A percentile compares a stretch with the other conserved stretches of the same genome.
Evolutionary conservation across 495 filamentous ascomycete species (phyloP).

Genomic region (Friedmanniomyces endolithicus): DNA sequence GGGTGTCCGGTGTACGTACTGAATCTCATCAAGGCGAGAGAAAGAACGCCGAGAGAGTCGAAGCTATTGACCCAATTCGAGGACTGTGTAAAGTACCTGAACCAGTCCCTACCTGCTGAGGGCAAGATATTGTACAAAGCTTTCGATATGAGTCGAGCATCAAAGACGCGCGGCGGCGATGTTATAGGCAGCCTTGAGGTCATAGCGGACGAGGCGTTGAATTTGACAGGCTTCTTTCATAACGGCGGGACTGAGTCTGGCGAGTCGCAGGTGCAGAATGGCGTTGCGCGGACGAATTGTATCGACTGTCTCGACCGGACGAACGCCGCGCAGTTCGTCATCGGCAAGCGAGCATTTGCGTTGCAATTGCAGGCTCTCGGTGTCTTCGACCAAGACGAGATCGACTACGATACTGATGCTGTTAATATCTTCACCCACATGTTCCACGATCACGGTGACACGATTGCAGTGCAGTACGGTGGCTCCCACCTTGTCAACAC

Average conservation of each 20-base stretch:
- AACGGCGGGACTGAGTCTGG: slow-evolving; percentile 62
- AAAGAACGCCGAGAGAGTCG: slow-evolving; percentile 84
- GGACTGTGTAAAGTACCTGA: slow-evolving; percentile 79
- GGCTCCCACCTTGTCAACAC: slow-evolving; percentile 97
- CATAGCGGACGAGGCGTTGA: slow-evolving; percentile 76
- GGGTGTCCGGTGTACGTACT: slow-evolving; percentile 81
- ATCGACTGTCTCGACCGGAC: slow-evolving; percentile 95
- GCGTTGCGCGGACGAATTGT: slow-evolving; percentile 88
- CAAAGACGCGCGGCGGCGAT: slow-evolving; percentile 88
- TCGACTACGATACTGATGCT: slow-evolving; percentile 90
- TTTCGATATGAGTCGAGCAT: slow-evolving; percentile 95
- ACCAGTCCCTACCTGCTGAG: slow-evolving; percentile 75
- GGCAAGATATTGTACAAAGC: slow-evolving; percentile 85
- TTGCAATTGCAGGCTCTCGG: slow-evolving; percentile 89
- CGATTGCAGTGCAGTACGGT: slow-evolving; percentile 94
- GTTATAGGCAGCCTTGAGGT: slow-evolving; percentile 83
- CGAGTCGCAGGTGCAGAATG: slow-evolving; percentile 67
- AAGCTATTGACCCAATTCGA: slow-evolving; percentile 82
- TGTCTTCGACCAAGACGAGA: slow-evolving; percentile 60
- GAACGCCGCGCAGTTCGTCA: slow-evolving; percentile 94
- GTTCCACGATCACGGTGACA: slow-evolving; percentile 95
- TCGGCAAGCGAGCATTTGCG: slow-evolving; percentile 88
- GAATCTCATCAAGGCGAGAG: slow-evolving; percentile 86
- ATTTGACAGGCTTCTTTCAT: slow-evolving; percentile 82
- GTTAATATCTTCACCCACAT: slow-evolving; percentile 94